A percentile compares a stretch with the other conserved stretches of the same genome.
Conservation (phyloP, 441 rosid species). For the Jatropha podagrica region DNA sequence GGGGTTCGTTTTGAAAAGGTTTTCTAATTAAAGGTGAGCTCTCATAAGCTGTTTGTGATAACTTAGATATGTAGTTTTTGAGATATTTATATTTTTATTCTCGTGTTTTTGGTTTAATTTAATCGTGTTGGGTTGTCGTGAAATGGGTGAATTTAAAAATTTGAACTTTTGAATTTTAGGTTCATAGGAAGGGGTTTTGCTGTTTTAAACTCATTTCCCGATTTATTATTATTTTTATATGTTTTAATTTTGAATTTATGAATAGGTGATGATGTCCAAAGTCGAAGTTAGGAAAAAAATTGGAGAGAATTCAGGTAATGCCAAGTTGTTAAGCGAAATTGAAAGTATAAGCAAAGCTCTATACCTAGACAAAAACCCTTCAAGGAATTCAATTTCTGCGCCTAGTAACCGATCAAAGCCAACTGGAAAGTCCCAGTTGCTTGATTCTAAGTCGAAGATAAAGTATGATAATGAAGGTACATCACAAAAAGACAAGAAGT, state of each 20-base stretch:
- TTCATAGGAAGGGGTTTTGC: not conserved
- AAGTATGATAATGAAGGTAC: constrained; percentile 36
- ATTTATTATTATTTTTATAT: not conserved
- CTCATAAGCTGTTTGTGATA: not conserved
- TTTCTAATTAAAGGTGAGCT: constrained; percentile 14
- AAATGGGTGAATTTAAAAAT: not conserved
- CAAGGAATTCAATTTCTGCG: constrained; percentile 35
- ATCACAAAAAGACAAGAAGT: constrained; percentile 68
- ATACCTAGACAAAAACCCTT: constrained; percentile 49
- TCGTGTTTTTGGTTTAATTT: constrained; percentile 2
- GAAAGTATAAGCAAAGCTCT: constrained; percentile 84
- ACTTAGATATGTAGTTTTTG: not conserved
- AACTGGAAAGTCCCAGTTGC: constrained; percentile 36
- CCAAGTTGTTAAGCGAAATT: constrained; percentile 63
- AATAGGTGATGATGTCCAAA: constrained; percentile 51
- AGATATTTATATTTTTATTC: not conserved
- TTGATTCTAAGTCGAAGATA: constrained; percentile 39
- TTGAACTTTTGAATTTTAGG: not conserved
- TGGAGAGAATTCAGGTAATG: constrained; percentile 50
- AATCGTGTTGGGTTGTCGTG: not conserved
- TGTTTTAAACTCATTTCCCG: not conserved
- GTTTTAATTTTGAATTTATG: constrained; percentile 10
- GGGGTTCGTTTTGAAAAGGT: constrained; percentile 5
- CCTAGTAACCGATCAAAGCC: constrained; percentile 40
- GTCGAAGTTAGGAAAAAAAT: constrained; percentile 49